A percentile compares a stretch with the other conserved stretches of the same genome.
These are phyloP conservation scores for Monosporascus sp. DNA, from an alignment of 2,329 filamentous ascomycete genomes.

Conservation along the genomic window DNA sequence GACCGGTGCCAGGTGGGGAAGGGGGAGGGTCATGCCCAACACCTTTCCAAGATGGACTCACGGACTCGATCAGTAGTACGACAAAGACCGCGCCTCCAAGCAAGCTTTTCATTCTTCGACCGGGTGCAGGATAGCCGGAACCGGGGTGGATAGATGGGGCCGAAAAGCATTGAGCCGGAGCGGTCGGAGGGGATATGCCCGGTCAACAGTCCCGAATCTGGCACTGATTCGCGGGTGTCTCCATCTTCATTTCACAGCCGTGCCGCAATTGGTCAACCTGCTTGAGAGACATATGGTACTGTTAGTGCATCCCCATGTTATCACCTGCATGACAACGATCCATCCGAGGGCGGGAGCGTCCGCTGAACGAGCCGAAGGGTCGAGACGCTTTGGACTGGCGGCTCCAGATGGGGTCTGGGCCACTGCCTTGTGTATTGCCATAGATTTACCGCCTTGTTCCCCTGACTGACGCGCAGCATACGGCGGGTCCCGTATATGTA, in stretches of 20 bases:
- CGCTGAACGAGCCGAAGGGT: background rate
- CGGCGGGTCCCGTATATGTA: background rate
- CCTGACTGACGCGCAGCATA: background rate
- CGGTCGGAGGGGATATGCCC: background rate
- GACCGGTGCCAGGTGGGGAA: background rate
- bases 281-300: background rate
- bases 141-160: background rate
- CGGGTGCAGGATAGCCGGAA: background rate
- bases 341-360: background rate
- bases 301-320: background rate
- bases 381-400: background rate
- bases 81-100: background rate
- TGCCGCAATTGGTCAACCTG: background rate
- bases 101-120: background rate
- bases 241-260: background rate
- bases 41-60: background rate
- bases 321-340: background rate
- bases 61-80: too few species aligned
- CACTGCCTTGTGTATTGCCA: background rate
- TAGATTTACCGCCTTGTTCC: background rate
- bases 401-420: background rate
- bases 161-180: background rate
- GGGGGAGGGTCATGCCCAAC: background rate
- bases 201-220: background rate
- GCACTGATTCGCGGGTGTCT: background rate